phyloP scores from a whole-genome alignment of 192 early-diverging fungal species.

The Rhizoclosmatium sp. region DNA sequence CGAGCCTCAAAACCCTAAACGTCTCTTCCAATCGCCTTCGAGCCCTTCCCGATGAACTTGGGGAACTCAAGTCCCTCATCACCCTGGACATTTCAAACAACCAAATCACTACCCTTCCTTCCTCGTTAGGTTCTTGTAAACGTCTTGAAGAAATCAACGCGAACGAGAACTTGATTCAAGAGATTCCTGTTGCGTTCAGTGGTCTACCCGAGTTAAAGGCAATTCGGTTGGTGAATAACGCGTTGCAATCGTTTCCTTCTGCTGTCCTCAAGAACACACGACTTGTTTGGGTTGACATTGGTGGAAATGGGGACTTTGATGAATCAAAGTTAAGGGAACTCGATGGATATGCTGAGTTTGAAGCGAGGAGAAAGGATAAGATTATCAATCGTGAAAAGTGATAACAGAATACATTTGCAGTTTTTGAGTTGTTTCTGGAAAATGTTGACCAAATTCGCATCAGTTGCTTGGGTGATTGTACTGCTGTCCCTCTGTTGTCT shows the following conservation, averaged over 20 bases:
- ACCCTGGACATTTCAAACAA: slow-evolving; percentile 28
- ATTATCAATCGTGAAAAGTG: slow-evolving; percentile 30
- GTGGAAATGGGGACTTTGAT: slow-evolving; percentile 30
- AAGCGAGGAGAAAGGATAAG: slow-evolving; percentile 28
- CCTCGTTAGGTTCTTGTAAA: slow-evolving; percentile 14
- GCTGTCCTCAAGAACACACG: slow-evolving; percentile 14
- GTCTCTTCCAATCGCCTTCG: slow-evolving; percentile 49
- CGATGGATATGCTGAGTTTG: slow-evolving; percentile 32
- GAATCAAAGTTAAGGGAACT: slow-evolving; percentile 30
- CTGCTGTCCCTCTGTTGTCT: background rate
- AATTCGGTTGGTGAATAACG: slow-evolving; percentile 1
- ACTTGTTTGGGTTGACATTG: slow-evolving; percentile 32
- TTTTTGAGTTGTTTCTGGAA: background rate
- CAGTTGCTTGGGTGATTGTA: slow-evolving; percentile 14
- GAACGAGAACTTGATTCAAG: slow-evolving; percentile 1
- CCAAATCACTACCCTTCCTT: slow-evolving; percentile 19
- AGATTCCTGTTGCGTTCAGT: background rate
- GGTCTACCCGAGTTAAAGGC: slow-evolving; percentile 13
- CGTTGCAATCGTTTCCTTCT: slow-evolving; percentile 5
- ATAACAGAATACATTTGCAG: background rate
- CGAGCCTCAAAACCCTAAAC: slow-evolving; percentile 70
- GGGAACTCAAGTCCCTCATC: slow-evolving; percentile 12
- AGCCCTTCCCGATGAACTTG: slow-evolving; percentile 24
- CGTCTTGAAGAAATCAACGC: slow-evolving; percentile 24
- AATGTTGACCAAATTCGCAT: background rate